A percentile compares a stretch with the other conserved stretches of the same genome.
Conservation (phyloP, 2,329 filamentous ascomycete species). For the Pleomassaria siparia region DNA sequence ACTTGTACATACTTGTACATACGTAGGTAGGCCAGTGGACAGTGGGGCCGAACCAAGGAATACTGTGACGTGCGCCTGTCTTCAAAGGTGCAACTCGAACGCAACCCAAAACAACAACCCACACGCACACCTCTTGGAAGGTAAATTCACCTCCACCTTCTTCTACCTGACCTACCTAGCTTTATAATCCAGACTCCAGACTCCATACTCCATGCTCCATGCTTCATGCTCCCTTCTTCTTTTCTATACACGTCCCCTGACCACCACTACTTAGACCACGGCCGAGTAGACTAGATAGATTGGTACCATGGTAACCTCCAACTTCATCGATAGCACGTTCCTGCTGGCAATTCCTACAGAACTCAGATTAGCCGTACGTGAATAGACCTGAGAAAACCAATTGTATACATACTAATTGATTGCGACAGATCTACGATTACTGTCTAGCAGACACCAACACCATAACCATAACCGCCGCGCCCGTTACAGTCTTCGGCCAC, state of each 20-base stretch:
- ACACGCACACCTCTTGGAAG: neutral
- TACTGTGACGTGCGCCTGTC: neutral
- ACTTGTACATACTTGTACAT: no score
- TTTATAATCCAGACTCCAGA: no score
- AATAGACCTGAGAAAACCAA: constrained; percentile 15
- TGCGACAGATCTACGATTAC: constrained; percentile 42
- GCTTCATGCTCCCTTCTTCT: no score
- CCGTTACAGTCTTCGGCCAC: constrained; percentile 31
- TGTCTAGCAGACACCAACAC: constrained; percentile 38
- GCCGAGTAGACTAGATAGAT: neutral
- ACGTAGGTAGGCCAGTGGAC: no score
- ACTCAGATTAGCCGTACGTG: neutral
- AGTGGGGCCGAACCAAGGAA: neutral
- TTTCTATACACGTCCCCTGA: neutral
- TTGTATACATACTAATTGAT: neutral
- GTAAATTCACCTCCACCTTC: neutral
- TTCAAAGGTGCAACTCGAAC: neutral
- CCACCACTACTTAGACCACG: no score
- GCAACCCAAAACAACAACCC: constrained; percentile 3
- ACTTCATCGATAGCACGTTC: constrained; percentile 1
- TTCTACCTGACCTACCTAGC: no score
- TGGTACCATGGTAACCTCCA: neutral
- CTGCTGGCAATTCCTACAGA: constrained; percentile 1
- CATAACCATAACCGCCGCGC: constrained; percentile 44
- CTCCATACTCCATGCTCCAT: no score